A percentile compares a stretch with the other conserved stretches of the same genome.
These are phyloP conservation scores for Erysimum cheiri DNA, from an alignment of 441 rosid genomes.

Conservation along the genomic window DNA sequence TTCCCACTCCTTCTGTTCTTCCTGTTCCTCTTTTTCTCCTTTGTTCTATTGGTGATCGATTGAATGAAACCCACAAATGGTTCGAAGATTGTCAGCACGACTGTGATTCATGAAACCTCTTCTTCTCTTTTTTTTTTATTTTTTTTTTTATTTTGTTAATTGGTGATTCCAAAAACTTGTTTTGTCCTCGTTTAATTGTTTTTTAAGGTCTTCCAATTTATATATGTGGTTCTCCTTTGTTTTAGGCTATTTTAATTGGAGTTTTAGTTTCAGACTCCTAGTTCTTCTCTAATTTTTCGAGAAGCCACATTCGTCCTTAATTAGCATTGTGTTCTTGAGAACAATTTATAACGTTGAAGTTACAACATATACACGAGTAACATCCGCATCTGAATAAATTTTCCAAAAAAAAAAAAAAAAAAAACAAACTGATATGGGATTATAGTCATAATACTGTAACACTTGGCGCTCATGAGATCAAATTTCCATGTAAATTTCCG, in stretches of 20 bases:
- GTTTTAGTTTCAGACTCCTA: background rate
- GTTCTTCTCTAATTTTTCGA: background rate
- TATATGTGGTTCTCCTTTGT: constrained; percentile 33
- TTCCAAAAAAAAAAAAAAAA: background rate
- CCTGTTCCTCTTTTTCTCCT: constrained; percentile 31
- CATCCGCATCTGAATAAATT: background rate
- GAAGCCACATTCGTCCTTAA: constrained; percentile 6
- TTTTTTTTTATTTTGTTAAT: background rate
- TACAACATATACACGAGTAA: no score
- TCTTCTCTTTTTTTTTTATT: background rate
- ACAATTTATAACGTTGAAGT: background rate
- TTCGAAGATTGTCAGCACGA: constrained; percentile 47
- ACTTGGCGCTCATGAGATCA: background rate
- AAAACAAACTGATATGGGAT: background rate
- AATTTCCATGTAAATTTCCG: no score
- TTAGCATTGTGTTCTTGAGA: constrained; percentile 12
- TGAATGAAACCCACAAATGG: constrained; percentile 41
- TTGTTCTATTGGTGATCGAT: constrained; percentile 38
- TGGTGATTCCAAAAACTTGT: constrained; percentile 24
- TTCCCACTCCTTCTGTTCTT: constrained; percentile 21
- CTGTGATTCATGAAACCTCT: constrained; percentile 29
- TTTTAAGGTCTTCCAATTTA: constrained; percentile 6
- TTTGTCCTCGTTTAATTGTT: constrained; percentile 10
- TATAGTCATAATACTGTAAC: background rate
- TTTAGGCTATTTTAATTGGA: constrained; percentile 29